Conservation (phyloP, 2,329 filamentous ascomycete species). For the Talaromyces sp. region DNA sequence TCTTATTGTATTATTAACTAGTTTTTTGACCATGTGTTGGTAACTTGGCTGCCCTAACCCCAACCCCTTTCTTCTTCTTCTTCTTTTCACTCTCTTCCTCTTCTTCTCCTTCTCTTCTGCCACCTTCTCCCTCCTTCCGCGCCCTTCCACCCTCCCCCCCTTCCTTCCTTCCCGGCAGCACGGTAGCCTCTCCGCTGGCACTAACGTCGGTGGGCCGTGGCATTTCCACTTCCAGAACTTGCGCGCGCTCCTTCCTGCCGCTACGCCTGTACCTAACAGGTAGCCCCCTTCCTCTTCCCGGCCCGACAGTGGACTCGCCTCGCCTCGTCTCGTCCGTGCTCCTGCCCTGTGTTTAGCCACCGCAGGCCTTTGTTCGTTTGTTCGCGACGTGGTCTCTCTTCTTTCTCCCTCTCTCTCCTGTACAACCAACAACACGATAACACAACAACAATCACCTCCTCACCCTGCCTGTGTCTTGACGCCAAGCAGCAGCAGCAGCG, state of each 20-base stretch:
- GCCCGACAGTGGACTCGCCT: no score
- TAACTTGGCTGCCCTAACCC: neutral
- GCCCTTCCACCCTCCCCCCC: neutral
- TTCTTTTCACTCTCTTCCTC: neutral
- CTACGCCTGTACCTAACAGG: slow-evolving; percentile 4
- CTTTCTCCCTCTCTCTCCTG: neutral
- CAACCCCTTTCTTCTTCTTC: neutral
- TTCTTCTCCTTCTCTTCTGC: neutral
- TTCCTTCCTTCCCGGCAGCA: neutral
- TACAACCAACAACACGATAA: neutral
- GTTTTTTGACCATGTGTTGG: neutral
- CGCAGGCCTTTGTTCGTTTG: neutral
- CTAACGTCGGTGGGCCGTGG: neutral
- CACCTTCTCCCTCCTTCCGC: neutral
- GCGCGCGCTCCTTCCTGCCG: neutral
- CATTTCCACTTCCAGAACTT: slow-evolving; percentile 3
- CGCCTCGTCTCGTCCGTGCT: neutral
- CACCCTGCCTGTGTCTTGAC: neutral
- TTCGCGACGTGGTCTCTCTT: neutral
- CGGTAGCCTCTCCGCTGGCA: neutral
- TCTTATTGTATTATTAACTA: neutral
- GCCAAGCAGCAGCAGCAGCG: neutral
- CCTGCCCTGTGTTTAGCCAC: neutral
- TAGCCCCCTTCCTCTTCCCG: neutral
- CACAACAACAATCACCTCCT: neutral